Percentiles rank a stretch among this genome's conserved stretches.
These are phyloP conservation scores for Elaeis guineensis DNA, from an alignment of 176 grass and related monocot species.

Conservation along the genomic window DNA sequence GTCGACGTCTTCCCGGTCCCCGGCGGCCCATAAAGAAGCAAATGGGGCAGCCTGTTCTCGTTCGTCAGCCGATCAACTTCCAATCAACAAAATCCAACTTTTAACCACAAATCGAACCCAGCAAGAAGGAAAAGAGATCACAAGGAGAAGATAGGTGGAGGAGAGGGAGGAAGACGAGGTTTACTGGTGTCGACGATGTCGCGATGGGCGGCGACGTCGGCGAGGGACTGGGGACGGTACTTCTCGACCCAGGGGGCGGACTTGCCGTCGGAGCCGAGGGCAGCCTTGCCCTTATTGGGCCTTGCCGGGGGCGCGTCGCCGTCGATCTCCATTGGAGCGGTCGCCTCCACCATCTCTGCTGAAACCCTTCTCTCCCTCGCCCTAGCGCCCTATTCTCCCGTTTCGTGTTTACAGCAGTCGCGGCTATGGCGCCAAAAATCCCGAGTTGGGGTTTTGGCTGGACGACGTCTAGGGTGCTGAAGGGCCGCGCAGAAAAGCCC, in stretches of 20 bases:
- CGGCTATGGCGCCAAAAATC: no score
- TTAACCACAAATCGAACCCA: no score
- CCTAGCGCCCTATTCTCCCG: no score
- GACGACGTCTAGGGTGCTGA: no score
- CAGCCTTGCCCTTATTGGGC: constrained; percentile 44
- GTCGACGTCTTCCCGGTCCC: constrained; percentile 94
- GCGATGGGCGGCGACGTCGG: constrained; percentile 89
- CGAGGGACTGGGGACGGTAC: constrained; percentile 85
- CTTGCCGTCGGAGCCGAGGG: constrained; percentile 27
- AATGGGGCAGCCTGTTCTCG: constrained; percentile 86
- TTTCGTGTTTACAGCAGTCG: no score
- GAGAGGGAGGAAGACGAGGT: no score
- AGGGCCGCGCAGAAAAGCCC: no score
- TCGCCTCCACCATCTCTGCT: constrained; percentile 38
- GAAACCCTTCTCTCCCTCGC: neutral
- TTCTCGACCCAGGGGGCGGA: constrained; percentile 95
- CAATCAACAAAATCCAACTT: constrained; percentile 1
- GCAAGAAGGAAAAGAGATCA: neutral
- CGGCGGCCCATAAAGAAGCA: constrained; percentile 86
- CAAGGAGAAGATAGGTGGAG: no score
- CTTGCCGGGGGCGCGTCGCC: constrained; percentile 23
- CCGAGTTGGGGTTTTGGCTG: no score
- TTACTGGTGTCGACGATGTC: constrained; percentile 95
- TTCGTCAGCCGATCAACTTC: constrained; percentile 82
- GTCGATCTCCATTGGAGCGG: constrained; percentile 80